Base-by-base conservation (phyloP, 2,329 filamentous ascomycete genomes). In the Capronia coronata region DNA sequence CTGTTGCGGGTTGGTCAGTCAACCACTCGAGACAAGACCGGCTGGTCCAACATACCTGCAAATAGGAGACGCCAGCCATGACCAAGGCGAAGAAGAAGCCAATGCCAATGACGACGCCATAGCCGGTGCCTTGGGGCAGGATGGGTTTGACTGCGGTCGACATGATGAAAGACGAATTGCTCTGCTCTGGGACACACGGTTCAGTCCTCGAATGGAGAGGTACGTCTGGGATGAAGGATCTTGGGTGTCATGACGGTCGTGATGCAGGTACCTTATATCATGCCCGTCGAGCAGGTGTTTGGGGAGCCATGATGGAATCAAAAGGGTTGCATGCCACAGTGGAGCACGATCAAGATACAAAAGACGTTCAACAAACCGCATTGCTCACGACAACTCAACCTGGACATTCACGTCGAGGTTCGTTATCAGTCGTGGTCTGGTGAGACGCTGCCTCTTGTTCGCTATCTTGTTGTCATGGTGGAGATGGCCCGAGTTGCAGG, bases 51-150 rank as follows among this genome's bases (percentile, higher is more conserved):
- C 65, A 60, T 52, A 71, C 70, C 56, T 72, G 69, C 5, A 75
- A 61, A 58, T 34, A 34, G n/a, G 66, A 68, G 23, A 68, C 58
- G 44, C 57, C 55, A 23, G 68, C 62, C 69, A 73, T 73, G 39
- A 71, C 55, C 7, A 69, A 41, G 2, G 69, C 65, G 50, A 73
- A 72, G 52, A 71, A 61, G 14, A 61, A 68, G 2, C 72, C 73
- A 43, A 75, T 72, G 14, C 73, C 73, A 19, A 73, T 68, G 8
- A 76, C 68, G 52, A 68, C 70, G 54, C 72, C 73, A 63, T 75
- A 76, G 32, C 74, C 73, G 8, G 70, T 69, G 13, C 71, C 71
- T 1, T 34, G 61, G 37, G 22, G 21, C 8, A 48, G 45, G n/a
- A 46, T 46, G 16, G 41, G 41, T 8, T 21, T 10, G 3, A 43